Conservation (phyloP, 148 eudicot species). For the Nepenthes gracilis region DNA sequence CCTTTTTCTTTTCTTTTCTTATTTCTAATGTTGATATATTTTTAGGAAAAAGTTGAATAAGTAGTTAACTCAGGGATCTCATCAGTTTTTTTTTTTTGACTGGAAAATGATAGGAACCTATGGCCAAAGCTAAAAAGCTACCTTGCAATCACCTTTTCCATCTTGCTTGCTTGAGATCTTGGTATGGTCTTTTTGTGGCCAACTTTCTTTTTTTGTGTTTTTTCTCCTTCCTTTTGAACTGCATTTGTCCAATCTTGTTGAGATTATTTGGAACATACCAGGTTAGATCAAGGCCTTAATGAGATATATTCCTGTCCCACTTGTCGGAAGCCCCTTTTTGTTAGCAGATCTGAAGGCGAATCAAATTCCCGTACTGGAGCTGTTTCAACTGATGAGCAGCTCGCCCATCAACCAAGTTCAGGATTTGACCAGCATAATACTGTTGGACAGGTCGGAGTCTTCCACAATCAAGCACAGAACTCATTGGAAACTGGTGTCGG, state of each 20-base stretch:
- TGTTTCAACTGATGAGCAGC: conserved; percentile 71
- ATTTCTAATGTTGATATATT: background rate
- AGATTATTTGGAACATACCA: conserved; percentile 18
- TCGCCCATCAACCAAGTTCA: conserved; percentile 75
- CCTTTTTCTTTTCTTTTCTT: conserved; percentile 1
- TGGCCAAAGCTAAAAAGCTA: conserved; percentile 97
- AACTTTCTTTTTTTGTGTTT: background rate
- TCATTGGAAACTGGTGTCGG: conserved; percentile 48
- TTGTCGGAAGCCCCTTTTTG: conserved; percentile 93
- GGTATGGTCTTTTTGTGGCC: conserved; percentile 27
- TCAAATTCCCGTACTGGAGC: conserved; percentile 27
- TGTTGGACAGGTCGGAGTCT: conserved; percentile 47
- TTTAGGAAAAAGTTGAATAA: background rate
- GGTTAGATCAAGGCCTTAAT: conserved; percentile 88
- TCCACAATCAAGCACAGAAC: conserved; percentile 44
- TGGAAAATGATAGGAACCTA: conserved; percentile 68
- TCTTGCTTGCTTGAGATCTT: conserved; percentile 93
- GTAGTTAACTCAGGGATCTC: background rate
- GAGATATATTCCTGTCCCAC: conserved; percentile 93
- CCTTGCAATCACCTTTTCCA: conserved; percentile 94
- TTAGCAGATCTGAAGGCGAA: conserved; percentile 52
- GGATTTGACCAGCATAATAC: conserved; percentile 45
- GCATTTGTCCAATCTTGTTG: conserved; percentile 4
- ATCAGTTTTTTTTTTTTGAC: conserved; percentile 5
- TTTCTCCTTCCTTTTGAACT: conserved; percentile 2